Conservation (phyloP, 2,329 filamentous ascomycete species). For the Harringtonia aguacate region DNA sequence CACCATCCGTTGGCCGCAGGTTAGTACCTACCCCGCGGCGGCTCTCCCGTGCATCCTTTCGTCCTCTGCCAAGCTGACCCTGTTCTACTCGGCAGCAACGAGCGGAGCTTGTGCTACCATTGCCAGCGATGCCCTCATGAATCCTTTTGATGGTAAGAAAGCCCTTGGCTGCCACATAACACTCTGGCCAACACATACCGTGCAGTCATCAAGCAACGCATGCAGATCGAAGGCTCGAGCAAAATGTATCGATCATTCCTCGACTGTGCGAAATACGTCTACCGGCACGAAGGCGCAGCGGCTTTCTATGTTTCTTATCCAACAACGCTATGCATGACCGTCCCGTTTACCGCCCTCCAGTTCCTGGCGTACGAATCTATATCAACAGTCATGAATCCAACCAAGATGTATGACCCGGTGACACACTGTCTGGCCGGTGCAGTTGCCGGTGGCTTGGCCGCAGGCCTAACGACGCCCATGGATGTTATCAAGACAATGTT, state of each 20-base stretch:
- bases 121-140: slow-evolving; percentile 97
- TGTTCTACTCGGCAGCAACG: slow-evolving; percentile 47
- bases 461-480: slow-evolving; percentile 87
- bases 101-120: slow-evolving; percentile 94
- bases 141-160: slow-evolving; percentile 87
- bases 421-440: slow-evolving; percentile 92
- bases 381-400: slow-evolving; percentile 85
- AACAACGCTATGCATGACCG: slow-evolving; percentile 95
- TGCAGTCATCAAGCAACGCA: slow-evolving; percentile 95
- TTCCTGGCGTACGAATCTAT: slow-evolving; percentile 97
- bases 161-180: not conserved
- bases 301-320: slow-evolving; percentile 99
- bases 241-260: slow-evolving; percentile 73
- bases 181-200: slow-evolving; percentile 1
- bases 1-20: slow-evolving; percentile 92
- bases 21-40: slow-evolving; percentile 30
- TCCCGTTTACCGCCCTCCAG: slow-evolving; percentile 93
- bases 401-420: slow-evolving; percentile 76
- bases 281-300: slow-evolving; percentile 73
- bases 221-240: slow-evolving; percentile 95
- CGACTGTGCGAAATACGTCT: slow-evolving; percentile 82
- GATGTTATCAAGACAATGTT: slow-evolving; percentile 98
- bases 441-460: slow-evolving; percentile 84
- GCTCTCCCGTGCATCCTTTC: not conserved
- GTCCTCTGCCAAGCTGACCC: not conserved